Evolutionary conservation across 2,329 filamentous ascomycete species (phyloP).

Genomic region (Trichoderma sp.): DNA sequence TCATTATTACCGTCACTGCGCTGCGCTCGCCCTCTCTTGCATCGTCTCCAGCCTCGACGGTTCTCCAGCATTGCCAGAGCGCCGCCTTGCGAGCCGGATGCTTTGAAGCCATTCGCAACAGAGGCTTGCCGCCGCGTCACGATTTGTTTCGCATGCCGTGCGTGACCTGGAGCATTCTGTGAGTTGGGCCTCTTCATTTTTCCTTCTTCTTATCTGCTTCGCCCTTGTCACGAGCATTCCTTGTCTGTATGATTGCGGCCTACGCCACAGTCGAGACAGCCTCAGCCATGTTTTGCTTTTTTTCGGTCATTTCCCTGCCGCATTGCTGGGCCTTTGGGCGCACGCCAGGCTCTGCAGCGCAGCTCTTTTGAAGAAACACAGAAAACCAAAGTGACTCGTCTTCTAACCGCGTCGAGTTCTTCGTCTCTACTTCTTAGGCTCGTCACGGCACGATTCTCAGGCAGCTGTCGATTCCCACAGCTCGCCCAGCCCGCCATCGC

Average conservation of each 20-base stretch:
- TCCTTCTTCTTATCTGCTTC: neutral
- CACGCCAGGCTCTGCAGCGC: neutral
- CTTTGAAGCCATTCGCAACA: slow-evolving; percentile 12
- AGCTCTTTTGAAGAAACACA: neutral
- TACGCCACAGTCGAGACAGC: slow-evolving; percentile 7
- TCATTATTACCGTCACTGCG: slow-evolving; percentile 16
- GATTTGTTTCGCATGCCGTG: slow-evolving; percentile 15
- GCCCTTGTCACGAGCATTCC: neutral
- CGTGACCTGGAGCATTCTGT: slow-evolving; percentile 4
- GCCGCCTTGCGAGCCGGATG: slow-evolving; percentile 21
- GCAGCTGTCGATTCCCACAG: slow-evolving; percentile 31
- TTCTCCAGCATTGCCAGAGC: slow-evolving; percentile 38
- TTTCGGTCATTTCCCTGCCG: neutral
- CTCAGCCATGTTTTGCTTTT: slow-evolving; percentile 18
- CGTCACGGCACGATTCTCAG: slow-evolving; percentile 11
- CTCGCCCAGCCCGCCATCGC: slow-evolving; percentile 17
- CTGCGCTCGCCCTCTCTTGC: slow-evolving; percentile 27
- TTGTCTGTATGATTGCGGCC: slow-evolving; percentile 1
- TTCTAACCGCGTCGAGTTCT: slow-evolving; percentile 20
- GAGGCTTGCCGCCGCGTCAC: neutral
- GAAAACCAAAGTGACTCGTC: neutral
- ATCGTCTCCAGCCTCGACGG: slow-evolving; percentile 1
- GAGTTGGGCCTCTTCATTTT: slow-evolving; percentile 5
- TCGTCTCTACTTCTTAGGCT: neutral
- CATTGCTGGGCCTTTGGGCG: slow-evolving; percentile 3